A percentile compares a stretch with the other conserved stretches of the same genome.
phyloP scores from a whole-genome alignment of 768 basidiomycete genomes.

The Tricholoma sp. region DNA sequence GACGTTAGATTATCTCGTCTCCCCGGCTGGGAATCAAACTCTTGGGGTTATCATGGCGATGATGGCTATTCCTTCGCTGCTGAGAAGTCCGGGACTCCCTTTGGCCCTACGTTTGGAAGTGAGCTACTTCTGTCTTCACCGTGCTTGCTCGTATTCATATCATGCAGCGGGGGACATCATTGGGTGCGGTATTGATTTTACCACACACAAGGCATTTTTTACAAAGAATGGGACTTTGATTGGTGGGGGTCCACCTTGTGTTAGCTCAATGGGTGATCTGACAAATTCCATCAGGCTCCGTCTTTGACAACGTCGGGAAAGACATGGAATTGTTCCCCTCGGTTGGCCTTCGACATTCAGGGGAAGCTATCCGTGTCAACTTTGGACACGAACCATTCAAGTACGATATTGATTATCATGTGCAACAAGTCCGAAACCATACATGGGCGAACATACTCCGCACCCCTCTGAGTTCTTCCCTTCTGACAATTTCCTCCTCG shows the following conservation, averaged over 20 bases:
- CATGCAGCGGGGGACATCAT: constrained; percentile 75
- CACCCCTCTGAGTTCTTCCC: constrained; percentile 42
- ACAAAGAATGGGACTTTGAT: constrained; percentile 82
- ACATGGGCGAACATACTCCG: constrained; percentile 66
- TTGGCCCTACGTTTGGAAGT: constrained; percentile 82
- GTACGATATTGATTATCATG: constrained; percentile 87
- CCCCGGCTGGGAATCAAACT: constrained; percentile 81
- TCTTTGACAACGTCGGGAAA: constrained; percentile 70
- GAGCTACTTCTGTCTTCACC: constrained; percentile 20
- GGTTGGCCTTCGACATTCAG: constrained; percentile 79
- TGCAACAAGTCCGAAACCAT: constrained; percentile 60
- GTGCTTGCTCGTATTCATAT: constrained; percentile 8
- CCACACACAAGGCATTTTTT: constrained; percentile 74
- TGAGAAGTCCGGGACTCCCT: constrained; percentile 65
- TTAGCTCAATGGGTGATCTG: not conserved
- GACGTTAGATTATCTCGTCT: constrained; percentile 67
- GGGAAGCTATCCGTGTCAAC: constrained; percentile 79
- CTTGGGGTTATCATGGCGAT: constrained; percentile 94
- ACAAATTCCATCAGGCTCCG: constrained; percentile 40
- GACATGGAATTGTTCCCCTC: constrained; percentile 73
- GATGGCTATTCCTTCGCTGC: constrained; percentile 76
- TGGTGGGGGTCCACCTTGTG: constrained; percentile 35
- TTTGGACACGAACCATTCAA: constrained; percentile 84
- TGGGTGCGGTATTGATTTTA: constrained; percentile 92
- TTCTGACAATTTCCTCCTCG: constrained; percentile 22